These are phyloP conservation scores for Cyberlindnera xylosilytica DNA, from an alignment of 805 yeast genomes.

Conservation along the genomic window DNA sequence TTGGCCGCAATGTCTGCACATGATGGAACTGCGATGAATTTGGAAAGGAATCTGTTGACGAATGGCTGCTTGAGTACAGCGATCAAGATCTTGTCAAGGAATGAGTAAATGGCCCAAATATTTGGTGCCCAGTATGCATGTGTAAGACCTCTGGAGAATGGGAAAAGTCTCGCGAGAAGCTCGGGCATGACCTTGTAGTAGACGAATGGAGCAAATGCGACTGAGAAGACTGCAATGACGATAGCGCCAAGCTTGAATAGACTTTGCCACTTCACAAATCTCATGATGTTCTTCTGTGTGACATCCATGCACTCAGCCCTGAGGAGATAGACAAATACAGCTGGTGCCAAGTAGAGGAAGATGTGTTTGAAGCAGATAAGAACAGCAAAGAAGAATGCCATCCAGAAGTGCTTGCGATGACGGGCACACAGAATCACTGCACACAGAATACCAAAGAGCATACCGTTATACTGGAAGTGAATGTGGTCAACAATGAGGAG, in stretches of 20 bases:
- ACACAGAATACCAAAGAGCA: slow-evolving; percentile 81
- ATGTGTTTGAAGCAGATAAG: slow-evolving; percentile 93
- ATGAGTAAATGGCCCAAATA: slow-evolving; percentile 92
- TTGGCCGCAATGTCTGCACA: slow-evolving; percentile 30
- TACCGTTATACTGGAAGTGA: slow-evolving; percentile 96
- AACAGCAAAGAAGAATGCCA: slow-evolving; percentile 69
- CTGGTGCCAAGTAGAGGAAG: slow-evolving; percentile 90
- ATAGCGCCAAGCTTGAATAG: slow-evolving; percentile 58
- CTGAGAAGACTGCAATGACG: slow-evolving; percentile 56
- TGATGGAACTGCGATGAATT: slow-evolving; percentile 32
- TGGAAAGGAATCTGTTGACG: slow-evolving; percentile 39
- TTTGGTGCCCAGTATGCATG: slow-evolving; percentile 99
- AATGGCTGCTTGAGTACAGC: slow-evolving; percentile 35
- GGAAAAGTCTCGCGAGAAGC: slow-evolving; percentile 71
- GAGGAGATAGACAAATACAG: slow-evolving; percentile 77
- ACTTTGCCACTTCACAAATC: slow-evolving; percentile 50
- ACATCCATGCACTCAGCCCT: slow-evolving; percentile 64
- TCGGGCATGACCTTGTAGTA: slow-evolving; percentile 57
- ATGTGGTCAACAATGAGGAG: slow-evolving; percentile 88
- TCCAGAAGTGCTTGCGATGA: slow-evolving; percentile 48
- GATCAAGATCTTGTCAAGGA: slow-evolving; percentile 67
- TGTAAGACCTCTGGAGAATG: slow-evolving; percentile 91
- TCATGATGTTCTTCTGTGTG: slow-evolving; percentile 29
- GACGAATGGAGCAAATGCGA: slow-evolving; percentile 79
- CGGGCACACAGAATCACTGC: slow-evolving; percentile 72